A percentile compares a stretch with the other conserved stretches of the same genome.
These are phyloP conservation scores for Trametes cubensis DNA, from an alignment of 768 basidiomycete species.

Conservation along the genomic window DNA sequence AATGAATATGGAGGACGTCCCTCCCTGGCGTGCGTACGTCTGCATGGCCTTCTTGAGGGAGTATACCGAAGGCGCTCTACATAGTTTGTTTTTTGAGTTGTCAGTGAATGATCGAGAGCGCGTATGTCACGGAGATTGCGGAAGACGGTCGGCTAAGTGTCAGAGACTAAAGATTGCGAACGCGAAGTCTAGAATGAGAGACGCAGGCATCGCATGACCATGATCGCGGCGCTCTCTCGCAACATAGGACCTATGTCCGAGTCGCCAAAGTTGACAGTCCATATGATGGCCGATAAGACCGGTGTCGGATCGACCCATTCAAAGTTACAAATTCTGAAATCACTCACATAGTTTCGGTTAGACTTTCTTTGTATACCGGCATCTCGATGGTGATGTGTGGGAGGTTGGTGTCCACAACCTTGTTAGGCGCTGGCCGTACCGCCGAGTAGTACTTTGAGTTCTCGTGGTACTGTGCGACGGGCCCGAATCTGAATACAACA, in stretches of 20 bases:
- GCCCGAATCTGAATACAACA: conserved; percentile 63
- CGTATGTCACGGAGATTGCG: conserved; percentile 14
- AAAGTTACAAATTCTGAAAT: too few species aligned
- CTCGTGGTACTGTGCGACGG: conserved; percentile 82
- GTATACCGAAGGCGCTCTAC: conserved; percentile 70
- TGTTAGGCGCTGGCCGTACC: conserved; percentile 58
- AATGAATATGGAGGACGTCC: conserved; percentile 75
- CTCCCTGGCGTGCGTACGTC: conserved; percentile 88
- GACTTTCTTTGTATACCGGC: conserved; percentile 87
- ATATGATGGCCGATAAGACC: conserved; percentile 1
- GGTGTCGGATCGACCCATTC: not conserved
- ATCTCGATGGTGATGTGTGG: conserved; percentile 82
- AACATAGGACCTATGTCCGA: too few species aligned
- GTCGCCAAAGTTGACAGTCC: too few species aligned
- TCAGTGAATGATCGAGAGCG: not conserved
- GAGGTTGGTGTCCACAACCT: conserved; percentile 61
- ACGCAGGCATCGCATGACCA: not conserved
- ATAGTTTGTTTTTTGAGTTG: not conserved
- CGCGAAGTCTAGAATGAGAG: too few species aligned
- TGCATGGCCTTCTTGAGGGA: conserved; percentile 87
- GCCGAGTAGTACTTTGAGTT: conserved; percentile 87
- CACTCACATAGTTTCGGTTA: conserved; percentile 79
- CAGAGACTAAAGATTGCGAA: not conserved
- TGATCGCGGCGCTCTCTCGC: not conserved
- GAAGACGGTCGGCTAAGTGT: not conserved